phyloP scores from a whole-genome alignment of 192 early-diverging fungal genomes.

The Gaertneriomyces sp. region DNA sequence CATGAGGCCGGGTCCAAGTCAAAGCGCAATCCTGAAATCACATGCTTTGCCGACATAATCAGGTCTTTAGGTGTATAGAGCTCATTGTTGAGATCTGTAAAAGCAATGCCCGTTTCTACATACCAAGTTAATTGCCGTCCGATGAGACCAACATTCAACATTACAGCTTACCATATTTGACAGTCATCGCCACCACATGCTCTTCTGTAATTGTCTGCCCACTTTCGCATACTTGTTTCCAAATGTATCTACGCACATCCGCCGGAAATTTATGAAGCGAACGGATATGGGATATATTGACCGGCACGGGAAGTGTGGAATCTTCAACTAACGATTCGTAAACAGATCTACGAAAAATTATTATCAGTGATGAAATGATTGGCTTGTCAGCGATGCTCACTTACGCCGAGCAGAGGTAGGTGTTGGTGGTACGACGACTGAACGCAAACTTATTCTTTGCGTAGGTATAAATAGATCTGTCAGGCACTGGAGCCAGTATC shows the following conservation, averaged over 20 bases:
- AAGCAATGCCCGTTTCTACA: slow-evolving; percentile 36
- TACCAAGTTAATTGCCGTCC: background rate
- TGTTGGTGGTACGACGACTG: slow-evolving; percentile 46
- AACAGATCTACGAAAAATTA: slow-evolving; percentile 29
- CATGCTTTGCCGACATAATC: slow-evolving; percentile 33
- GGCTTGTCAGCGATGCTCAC: background rate
- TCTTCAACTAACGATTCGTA: slow-evolving; percentile 47
- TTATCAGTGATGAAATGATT: background rate
- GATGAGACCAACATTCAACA: background rate
- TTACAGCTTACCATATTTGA: slow-evolving; percentile 32
- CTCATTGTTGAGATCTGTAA: slow-evolving; percentile 42
- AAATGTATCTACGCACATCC: slow-evolving; percentile 36
- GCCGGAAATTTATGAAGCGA: slow-evolving; percentile 43
- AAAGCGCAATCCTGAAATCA: slow-evolving; percentile 29
- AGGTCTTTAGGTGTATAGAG: slow-evolving; percentile 42
- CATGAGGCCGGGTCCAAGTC: slow-evolving; percentile 40
- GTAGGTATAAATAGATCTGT: slow-evolving; percentile 40
- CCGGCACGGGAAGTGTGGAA: slow-evolving; percentile 37
- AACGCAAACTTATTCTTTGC: slow-evolving; percentile 39
- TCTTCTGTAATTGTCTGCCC: slow-evolving; percentile 43
- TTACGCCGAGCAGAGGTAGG: slow-evolving; percentile 46
- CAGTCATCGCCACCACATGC: slow-evolving; percentile 39
- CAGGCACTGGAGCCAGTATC: background rate
- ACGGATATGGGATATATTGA: slow-evolving; percentile 47
- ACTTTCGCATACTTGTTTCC: slow-evolving; percentile 35